Evolutionary conservation across 2,329 filamentous ascomycete species (phyloP), one percentile per base, ranked within the genome.

Genomic region (Ophiocordyceps camponoti-saundersi): DNA sequence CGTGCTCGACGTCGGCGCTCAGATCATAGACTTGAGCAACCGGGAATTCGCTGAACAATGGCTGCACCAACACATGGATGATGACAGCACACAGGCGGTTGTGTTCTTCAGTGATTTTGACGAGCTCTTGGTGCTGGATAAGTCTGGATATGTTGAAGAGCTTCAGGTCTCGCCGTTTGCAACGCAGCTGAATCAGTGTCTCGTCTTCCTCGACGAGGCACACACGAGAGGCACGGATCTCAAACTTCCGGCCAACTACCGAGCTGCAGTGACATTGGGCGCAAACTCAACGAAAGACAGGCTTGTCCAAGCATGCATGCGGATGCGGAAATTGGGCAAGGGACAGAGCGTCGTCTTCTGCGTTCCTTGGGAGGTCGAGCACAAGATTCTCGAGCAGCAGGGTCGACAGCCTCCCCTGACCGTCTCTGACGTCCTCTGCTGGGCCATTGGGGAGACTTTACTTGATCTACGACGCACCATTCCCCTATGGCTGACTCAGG

Each of bases 191-290:
- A 73, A 77, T 6, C 52, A 52, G 0, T 88, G 82, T 47, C 57
- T 85, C 0, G 67, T 87, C 0, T 88, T 79, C 47, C 65, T 89
- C 0, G 82, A 88, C 45, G 77, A 88, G 48, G 71, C 73, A 0
- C 82, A 88, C 50, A 85, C 82, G 0, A 61, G 82, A 49, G 82
- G 84, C 0, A 85, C 73, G 0, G 82, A 89, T 51, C 55, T 88
- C 0, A 73, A 71, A 32, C 59, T 86, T 0, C 82, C 80, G 0
- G 48, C 48, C 0, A 5, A 70, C 13, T 80, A 79, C 51, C 65
- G 75, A 0, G 84, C 82, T 0, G 77, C 77, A 0, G 77, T 88
- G 0, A 87, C 81, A 0, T 57, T 90, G 0, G 82, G 82, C 0
- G 67, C 77, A 0, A 65, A 67, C 4, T 52, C 86, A 1, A 81